These are phyloP conservation scores for Sphaerulina vaccinii DNA, from an alignment of 2,329 filamentous ascomycete genomes.

Conservation along the genomic window DNA sequence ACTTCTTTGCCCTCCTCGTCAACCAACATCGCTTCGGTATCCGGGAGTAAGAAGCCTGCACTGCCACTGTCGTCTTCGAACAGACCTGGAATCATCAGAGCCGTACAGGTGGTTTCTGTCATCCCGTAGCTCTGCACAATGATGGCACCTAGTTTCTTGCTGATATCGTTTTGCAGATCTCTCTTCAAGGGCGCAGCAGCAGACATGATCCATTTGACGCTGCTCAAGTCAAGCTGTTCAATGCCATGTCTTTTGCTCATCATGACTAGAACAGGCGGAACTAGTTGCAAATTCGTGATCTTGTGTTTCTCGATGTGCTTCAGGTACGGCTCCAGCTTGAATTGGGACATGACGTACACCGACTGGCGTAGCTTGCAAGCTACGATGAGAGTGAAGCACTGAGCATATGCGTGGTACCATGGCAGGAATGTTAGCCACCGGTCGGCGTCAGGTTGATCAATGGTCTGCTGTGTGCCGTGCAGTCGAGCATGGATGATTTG, in stretches of 20 bases:
- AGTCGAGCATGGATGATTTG: constrained; percentile 12
- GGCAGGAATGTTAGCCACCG: constrained; percentile 68
- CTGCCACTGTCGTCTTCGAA: constrained; percentile 38
- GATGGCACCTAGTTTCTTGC: constrained; percentile 7
- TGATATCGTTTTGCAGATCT: constrained; percentile 16
- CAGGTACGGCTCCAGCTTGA: constrained; percentile 60
- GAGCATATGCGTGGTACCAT: constrained; percentile 60
- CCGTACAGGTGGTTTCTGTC: constrained; percentile 76
- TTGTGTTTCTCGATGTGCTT: constrained; percentile 64
- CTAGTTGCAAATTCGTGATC: constrained; percentile 65
- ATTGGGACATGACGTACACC: constrained; percentile 74
- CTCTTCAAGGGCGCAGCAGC: constrained; percentile 19
- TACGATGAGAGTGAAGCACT: constrained; percentile 51
- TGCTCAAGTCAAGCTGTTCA: constrained; percentile 57
- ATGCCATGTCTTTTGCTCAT: constrained; percentile 70
- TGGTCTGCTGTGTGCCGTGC: constrained; percentile 60
- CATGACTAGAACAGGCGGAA: constrained; percentile 72
- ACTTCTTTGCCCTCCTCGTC: constrained; percentile 45
- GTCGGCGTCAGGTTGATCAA: constrained; percentile 53
- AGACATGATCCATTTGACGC: constrained; percentile 18
- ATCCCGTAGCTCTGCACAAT: constrained; percentile 59
- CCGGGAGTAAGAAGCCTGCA: constrained; percentile 50
- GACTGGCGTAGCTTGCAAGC: constrained; percentile 47
- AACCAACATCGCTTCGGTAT: constrained; percentile 40
- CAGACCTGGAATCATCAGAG: constrained; percentile 59